Evolutionary conservation across 176 grass and related monocot genomes (phyloP).

Genomic region (Eleusine coracana): DNA sequence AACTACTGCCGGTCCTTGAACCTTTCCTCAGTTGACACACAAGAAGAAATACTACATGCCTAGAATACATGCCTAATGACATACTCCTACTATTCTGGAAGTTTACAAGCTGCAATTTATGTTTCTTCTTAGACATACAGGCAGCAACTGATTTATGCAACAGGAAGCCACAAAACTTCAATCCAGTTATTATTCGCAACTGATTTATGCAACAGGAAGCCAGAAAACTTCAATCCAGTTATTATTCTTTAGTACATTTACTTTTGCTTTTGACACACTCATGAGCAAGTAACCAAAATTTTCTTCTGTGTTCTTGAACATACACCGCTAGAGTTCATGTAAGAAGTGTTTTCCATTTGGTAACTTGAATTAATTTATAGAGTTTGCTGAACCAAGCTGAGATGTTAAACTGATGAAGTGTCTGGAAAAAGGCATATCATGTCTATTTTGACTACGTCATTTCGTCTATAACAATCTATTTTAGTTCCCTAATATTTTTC

Average conservation of each 20-base stretch:
- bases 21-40: background rate
- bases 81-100: background rate
- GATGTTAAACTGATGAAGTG: background rate
- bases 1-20: background rate
- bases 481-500: conserved; percentile 8
- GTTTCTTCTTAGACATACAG: background rate
- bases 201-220: background rate
- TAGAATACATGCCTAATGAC: background rate
- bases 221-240: background rate
- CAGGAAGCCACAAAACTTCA: background rate
- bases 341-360: background rate
- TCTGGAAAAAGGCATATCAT: background rate
- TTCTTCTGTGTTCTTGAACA: background rate
- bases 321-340: background rate
- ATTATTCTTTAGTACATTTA: background rate
- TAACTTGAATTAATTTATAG: background rate
- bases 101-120: background rate
- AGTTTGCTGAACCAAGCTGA: background rate
- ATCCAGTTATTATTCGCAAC: background rate
- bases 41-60: background rate
- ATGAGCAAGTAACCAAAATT: background rate
- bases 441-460: background rate
- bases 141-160: background rate
- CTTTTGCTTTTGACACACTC: background rate
- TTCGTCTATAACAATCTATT: conserved; percentile 21